A percentile compares a stretch with the other conserved stretches of the same genome.
Conservation (phyloP, 257 asterid species). For the Petrea volubilis region DNA sequence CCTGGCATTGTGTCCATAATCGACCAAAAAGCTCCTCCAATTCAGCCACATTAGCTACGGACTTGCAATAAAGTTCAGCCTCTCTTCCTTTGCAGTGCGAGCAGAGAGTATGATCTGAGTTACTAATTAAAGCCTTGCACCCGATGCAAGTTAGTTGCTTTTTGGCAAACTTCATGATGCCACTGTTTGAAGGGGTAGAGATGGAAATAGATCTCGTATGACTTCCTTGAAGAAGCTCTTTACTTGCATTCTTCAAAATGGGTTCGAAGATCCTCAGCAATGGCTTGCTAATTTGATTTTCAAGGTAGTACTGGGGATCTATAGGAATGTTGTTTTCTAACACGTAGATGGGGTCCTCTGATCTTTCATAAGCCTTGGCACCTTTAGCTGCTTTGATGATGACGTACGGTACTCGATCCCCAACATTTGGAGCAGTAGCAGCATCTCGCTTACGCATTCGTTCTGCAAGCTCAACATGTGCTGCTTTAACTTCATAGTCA, state of each 20-base stretch:
- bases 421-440: slow-evolving; percentile 98
- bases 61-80: slow-evolving; percentile 97
- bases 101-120: slow-evolving; percentile 77
- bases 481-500: slow-evolving; percentile 96
- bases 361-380: slow-evolving; percentile 98
- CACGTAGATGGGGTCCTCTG: slow-evolving; percentile 97
- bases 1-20: slow-evolving; percentile 99
- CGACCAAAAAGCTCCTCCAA: slow-evolving; percentile 89
- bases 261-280: slow-evolving; percentile 96
- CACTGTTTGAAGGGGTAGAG: slow-evolving; percentile 88
- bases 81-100: slow-evolving; percentile 97
- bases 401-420: slow-evolving; percentile 99
- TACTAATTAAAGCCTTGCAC: slow-evolving; percentile 86
- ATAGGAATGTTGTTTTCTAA: slow-evolving; percentile 93
- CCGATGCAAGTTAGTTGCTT: slow-evolving; percentile 88
- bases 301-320: slow-evolving; percentile 92
- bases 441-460: slow-evolving; percentile 99
- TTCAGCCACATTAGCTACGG: slow-evolving; percentile 89
- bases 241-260: slow-evolving; percentile 89
- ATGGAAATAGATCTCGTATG: slow-evolving; percentile 90
- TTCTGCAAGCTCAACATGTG: slow-evolving; percentile 98
- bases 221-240: slow-evolving; percentile 94
- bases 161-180: slow-evolving; percentile 91
- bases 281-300: slow-evolving; percentile 99
- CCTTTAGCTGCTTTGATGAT: slow-evolving; percentile 93